phyloP scores from a whole-genome alignment of 1,284 basidiomycete genomes.

The Ganoderma lingzhi region DNA sequence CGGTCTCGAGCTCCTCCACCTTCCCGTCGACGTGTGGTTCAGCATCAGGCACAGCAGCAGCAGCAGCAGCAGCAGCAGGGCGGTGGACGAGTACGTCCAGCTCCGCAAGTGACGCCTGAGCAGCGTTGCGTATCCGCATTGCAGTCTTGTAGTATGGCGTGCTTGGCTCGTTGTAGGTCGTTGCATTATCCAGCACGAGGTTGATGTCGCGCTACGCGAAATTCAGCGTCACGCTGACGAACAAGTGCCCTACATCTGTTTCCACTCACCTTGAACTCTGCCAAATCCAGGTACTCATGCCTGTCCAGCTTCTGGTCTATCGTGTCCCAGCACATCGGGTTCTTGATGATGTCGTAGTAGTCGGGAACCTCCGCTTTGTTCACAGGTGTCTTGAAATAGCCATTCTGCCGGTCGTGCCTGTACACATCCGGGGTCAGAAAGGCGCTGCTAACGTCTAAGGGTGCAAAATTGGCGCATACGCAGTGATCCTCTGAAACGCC shows the following conservation, averaged over 20 bases:
- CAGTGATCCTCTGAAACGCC: slow-evolving; percentile 75
- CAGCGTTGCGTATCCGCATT: slow-evolving; percentile 67
- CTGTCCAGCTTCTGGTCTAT: slow-evolving; percentile 85
- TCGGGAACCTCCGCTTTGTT: slow-evolving; percentile 85
- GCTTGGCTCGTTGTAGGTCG: slow-evolving; percentile 85
- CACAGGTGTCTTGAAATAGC: slow-evolving; percentile 85
- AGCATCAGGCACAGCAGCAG: slow-evolving; percentile 13
- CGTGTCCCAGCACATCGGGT: slow-evolving; percentile 89
- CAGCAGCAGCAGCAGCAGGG: background rate
- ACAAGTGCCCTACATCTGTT: background rate
- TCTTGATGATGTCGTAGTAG: slow-evolving; percentile 88
- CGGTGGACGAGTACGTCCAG: slow-evolving; percentile 48
- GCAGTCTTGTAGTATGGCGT: slow-evolving; percentile 82
- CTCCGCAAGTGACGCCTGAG: slow-evolving; percentile 66
- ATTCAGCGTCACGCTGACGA: background rate
- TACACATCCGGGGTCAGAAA: slow-evolving; percentile 14
- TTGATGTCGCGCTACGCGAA: slow-evolving; percentile 75
- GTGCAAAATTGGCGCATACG: slow-evolving; percentile 49
- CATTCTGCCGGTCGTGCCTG: slow-evolving; percentile 79
- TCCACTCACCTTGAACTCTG: slow-evolving; percentile 74
- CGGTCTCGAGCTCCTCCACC: background rate
- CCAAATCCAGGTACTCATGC: slow-evolving; percentile 81
- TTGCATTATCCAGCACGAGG: slow-evolving; percentile 89
- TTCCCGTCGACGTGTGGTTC: slow-evolving; percentile 35
- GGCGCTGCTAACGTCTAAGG: slow-evolving; percentile 36